Conservation (phyloP, 2,329 filamentous ascomycete genomes). For the Lachnellula occidentalis region DNA sequence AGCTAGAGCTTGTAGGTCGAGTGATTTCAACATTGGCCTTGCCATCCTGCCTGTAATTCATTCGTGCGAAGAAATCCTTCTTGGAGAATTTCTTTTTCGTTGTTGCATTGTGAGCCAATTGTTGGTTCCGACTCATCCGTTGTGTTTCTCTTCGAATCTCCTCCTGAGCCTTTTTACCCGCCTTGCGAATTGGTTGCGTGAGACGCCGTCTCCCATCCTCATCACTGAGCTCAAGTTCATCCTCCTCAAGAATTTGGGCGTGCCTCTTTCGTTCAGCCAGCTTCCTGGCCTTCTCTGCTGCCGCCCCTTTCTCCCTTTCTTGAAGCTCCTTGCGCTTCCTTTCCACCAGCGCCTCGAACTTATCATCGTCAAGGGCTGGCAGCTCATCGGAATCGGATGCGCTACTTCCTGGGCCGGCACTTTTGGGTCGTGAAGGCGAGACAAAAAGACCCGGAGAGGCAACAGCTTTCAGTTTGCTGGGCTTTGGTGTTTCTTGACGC, state of each 20-base stretch:
- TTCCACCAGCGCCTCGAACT: conserved; percentile 67
- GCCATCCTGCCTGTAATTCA: conserved; percentile 59
- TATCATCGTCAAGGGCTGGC: conserved; percentile 45
- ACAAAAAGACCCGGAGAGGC: conserved; percentile 38
- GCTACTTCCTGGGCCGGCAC: conserved; percentile 27
- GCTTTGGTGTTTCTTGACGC: conserved; percentile 20
- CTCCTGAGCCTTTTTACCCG: conserved; percentile 89
- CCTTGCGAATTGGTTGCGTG: conserved; percentile 74
- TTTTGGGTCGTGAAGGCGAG: conserved; percentile 27
- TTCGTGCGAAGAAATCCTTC: conserved; percentile 73
- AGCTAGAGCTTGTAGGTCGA: conserved; percentile 50
- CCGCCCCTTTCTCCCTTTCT: conserved; percentile 57
- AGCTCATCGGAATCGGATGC: conserved; percentile 37
- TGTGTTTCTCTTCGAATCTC: conserved; percentile 96
- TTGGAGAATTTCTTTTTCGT: conserved; percentile 90
- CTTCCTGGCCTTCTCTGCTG: conserved; percentile 35
- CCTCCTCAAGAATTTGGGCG: conserved; percentile 47
- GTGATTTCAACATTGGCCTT: conserved; percentile 33
- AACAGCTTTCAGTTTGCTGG: conserved; percentile 13
- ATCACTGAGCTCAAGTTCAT: conserved; percentile 53
- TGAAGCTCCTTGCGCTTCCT: conserved; percentile 68
- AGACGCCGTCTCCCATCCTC: conserved; percentile 59
- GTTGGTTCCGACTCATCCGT: conserved; percentile 81
- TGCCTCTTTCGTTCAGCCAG: conserved; percentile 37
- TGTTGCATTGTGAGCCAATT: conserved; percentile 82